These are phyloP conservation scores for Herpetospermum pedunculosum DNA, from an alignment of 306 rosid genomes.

Conservation along the genomic window DNA sequence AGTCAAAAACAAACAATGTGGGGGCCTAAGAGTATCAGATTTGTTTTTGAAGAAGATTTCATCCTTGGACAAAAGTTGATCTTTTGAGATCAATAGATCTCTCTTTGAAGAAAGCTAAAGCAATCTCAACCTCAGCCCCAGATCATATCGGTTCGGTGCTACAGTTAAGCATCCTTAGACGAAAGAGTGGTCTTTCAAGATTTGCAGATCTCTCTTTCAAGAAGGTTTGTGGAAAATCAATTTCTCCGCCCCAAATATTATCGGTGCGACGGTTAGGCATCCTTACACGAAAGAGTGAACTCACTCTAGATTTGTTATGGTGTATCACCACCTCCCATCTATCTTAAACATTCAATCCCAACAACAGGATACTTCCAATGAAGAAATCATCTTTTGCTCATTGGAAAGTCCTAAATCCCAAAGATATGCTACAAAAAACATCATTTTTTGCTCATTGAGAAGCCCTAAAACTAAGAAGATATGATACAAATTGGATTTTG, in stretches of 20 bases:
- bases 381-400: neutral
- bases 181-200: neutral
- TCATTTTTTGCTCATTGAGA: neutral
- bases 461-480: neutral
- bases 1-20: neutral
- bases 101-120: neutral
- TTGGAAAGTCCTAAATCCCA: neutral
- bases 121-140: neutral
- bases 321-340: conserved; percentile 1
- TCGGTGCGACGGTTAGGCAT: neutral
- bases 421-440: neutral
- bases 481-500: neutral
- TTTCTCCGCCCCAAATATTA: neutral
- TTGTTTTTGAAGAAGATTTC: neutral
- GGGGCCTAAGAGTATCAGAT: neutral
- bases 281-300: neutral
- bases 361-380: neutral
- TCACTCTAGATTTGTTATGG: neutral
- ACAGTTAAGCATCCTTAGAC: neutral
- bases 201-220: neutral
- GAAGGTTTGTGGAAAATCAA: neutral
- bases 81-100: neutral
- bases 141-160: too few relatives aligned
- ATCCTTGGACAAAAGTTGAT: neutral
- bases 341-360: neutral